Base-by-base conservation (phyloP, 768 basidiomycete species). In the Rhizopogon salebrosus region DNA sequence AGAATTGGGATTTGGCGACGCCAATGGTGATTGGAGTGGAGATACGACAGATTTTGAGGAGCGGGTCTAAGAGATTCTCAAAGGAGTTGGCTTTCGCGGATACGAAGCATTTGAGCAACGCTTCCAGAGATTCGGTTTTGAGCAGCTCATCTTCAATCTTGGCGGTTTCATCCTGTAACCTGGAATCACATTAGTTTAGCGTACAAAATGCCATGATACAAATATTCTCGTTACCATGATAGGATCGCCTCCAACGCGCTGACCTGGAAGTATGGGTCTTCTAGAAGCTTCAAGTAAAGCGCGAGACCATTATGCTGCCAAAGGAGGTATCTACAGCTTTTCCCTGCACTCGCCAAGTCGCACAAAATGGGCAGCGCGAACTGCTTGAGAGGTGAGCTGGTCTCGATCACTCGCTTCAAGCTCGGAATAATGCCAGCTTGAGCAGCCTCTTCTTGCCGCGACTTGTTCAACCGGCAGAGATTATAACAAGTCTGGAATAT, bases 401-500 rank as follows among this genome's bases (percentile, higher is more conserved):
- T 86, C 63, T 86, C 82, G 58, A 97, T 92, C 50, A 98, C 88
- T 5, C 85, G 83, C 68, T 93, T 90, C 38, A 99, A 79, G 59
- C 89, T 83, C 3, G 97, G 95, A 23, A 99, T 85, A 53, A 97
- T 92, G 10, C 95, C 95, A 7, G 92, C 92, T 63, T 94, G 88
- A 1, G 95, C 95, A 11, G 97, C 94, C 68, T 98, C 97, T 69
- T 98, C 97, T 67, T 98, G 95, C 48, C 97, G 78, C 2, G 84
- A 82, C 70, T 97, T 97, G 71, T 95, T 95, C 54, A 99, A 74
- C 6, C 95, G 84, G 65, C 95, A 98, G 16, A 99, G 85, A 60
- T 95, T 95, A 75, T 92, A 98, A 62, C 95, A 92, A 2, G 94
- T 93, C 70, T 97, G 95, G 79, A 98, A 94, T 54, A 97, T 84